Base-by-base conservation (phyloP, 2,329 filamentous ascomycete genomes). In the Pseudogymnoascus sp. region DNA sequence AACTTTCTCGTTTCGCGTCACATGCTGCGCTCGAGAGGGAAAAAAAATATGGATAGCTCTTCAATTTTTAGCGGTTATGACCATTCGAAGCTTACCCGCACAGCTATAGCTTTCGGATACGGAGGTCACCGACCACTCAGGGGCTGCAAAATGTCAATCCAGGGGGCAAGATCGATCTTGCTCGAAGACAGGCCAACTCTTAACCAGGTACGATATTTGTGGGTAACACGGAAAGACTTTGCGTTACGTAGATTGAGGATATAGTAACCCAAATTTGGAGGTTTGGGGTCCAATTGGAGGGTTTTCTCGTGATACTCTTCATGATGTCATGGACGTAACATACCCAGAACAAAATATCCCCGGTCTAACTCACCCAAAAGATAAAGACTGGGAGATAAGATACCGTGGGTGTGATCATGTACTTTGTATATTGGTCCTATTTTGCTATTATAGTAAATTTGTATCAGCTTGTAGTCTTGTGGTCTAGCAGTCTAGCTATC, bases 181-280 rank as follows among this genome's bases (percentile, higher is more conserved):
- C 31, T 53, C 26, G 47, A 53, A 53, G n/a, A 53, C 47, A 53
- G 47, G 47, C 31, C n/a, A 53, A 6, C 1, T 13, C 8, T 53
- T 53, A 13, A 53, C 47, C 47, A 53, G 47, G 47, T 53, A 31
- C 26, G 26, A 53, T 53, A 53, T 53, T 53, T 53, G 26, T 53
- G 26, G 47, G 47, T 50, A 53, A 31, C 2, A 4, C 24, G n/a
- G 26, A 21, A 53, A 44, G 31, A 31, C 24, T 31, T 19, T 53
- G 26, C 47, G 26, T 6, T 53, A 53, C 47, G 26, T 53, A 53
- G 24, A 53, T 31, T 31, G 47, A 53, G 26, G 14, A 2, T 16
- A 4, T 31, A 53, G 47, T 31, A 31, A 53, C 47, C 47, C 1
- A 26, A 31, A n/a, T 53, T 53, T 53, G 26, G n/a, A 6, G 47